Evolutionary conservation across 2,329 filamentous ascomycete genomes (phyloP).

Genomic region (Zasmidium angulare): DNA sequence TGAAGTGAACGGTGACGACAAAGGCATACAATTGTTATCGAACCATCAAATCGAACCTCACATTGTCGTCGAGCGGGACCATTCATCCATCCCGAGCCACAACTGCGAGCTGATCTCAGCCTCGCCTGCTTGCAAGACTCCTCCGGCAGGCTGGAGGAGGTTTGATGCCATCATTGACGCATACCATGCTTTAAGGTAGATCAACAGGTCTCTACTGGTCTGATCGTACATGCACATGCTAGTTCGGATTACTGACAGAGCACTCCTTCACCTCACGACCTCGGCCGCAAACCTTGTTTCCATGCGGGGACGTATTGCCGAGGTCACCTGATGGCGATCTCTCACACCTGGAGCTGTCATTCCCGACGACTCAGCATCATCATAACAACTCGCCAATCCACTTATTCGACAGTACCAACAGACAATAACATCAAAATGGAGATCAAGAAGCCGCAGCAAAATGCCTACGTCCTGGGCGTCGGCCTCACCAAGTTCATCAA

Average conservation of each 20-base stretch:
- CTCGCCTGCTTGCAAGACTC: too few species aligned
- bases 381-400: background rate
- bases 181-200: too few species aligned
- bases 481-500: conserved; percentile 99
- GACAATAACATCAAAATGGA: conserved; percentile 15
- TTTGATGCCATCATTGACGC: too few species aligned
- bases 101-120: too few species aligned
- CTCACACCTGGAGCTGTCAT: background rate
- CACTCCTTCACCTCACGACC: background rate
- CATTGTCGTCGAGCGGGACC: too few species aligned
- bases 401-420: background rate
- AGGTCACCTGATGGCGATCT: background rate
- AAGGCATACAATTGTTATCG: too few species aligned
- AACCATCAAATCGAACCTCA: too few species aligned
- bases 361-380: background rate
- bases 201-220: too few species aligned
- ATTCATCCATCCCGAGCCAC: too few species aligned
- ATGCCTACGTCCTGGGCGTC: conserved; percentile 86
- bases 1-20: too few species aligned
- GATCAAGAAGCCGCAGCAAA: conserved; percentile 36
- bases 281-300: background rate
- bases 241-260: background rate
- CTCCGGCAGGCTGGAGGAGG: too few species aligned
- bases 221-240: too few species aligned
- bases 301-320: background rate